These are phyloP conservation scores for Byssochlamys sp. DNA, from an alignment of 2,329 filamentous ascomycete genomes.

Conservation along the genomic window DNA sequence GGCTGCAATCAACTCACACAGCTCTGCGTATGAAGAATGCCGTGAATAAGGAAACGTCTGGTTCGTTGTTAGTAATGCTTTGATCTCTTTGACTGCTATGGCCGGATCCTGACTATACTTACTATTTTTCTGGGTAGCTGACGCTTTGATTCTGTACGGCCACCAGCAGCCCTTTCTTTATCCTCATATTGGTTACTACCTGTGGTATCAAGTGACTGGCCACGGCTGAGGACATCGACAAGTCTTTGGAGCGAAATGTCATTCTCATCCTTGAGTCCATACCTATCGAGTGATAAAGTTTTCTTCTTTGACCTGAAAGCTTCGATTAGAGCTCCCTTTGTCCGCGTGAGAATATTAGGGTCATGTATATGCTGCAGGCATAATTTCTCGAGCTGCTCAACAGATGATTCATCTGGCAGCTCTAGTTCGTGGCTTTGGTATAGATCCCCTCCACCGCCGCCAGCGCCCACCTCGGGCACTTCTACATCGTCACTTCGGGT, in stretches of 20 bases:
- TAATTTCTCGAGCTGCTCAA: slow-evolving; percentile 46
- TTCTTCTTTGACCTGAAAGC: slow-evolving; percentile 26
- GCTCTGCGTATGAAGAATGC: slow-evolving; percentile 76
- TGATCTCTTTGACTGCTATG: background rate
- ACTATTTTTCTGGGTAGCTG: slow-evolving; percentile 26
- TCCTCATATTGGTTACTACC: background rate
- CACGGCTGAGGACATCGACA: slow-evolving; percentile 21
- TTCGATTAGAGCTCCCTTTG: slow-evolving; percentile 19
- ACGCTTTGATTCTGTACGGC: slow-evolving; percentile 1
- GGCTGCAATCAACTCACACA: slow-evolving; percentile 57
- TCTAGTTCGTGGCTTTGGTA: slow-evolving; percentile 59
- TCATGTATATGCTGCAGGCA: slow-evolving; percentile 35
- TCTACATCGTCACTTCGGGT: slow-evolving; percentile 52
- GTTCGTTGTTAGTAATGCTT: background rate
- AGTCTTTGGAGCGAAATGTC: slow-evolving; percentile 30
- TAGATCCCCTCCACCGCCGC: slow-evolving; percentile 69
- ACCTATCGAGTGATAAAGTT: slow-evolving; percentile 28
- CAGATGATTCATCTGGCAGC: slow-evolving; percentile 38
- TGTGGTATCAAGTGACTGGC: slow-evolving; percentile 4
- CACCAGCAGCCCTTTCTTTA: background rate
- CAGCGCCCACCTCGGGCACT: slow-evolving; percentile 64
- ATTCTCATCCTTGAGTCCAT: slow-evolving; percentile 26
- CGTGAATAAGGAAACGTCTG: slow-evolving; percentile 72
- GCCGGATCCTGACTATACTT: slow-evolving; percentile 7
- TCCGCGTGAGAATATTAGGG: slow-evolving; percentile 15